A percentile compares a stretch with the other conserved stretches of the same genome.
Conservation (phyloP, 139 green algal species). For the Micractinium sp. region DNA sequence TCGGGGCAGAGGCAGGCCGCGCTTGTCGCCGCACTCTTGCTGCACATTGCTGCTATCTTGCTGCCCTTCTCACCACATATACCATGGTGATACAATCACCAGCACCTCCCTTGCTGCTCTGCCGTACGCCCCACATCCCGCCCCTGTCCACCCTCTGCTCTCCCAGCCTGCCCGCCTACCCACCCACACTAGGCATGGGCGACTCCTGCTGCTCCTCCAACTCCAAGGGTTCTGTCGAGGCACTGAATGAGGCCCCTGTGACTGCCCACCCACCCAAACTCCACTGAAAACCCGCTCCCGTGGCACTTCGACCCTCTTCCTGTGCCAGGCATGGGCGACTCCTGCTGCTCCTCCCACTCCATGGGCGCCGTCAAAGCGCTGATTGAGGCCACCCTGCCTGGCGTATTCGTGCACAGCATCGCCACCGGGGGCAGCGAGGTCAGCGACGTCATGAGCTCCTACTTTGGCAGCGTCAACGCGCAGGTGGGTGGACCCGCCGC, state of each 20-base stretch:
- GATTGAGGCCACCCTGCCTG: conserved; percentile 52
- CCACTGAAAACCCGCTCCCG: too few relatives aligned
- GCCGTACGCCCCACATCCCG: neutral
- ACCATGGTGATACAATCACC: neutral
- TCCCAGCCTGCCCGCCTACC: too few relatives aligned
- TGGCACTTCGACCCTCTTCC: too few relatives aligned
- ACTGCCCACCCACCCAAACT: conserved; percentile 46
- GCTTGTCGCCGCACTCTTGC: neutral
- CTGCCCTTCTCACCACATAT: neutral
- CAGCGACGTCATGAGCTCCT: conserved; percentile 58
- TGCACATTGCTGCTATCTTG: neutral
- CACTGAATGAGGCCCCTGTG: neutral
- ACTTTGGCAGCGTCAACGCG: conserved; percentile 78
- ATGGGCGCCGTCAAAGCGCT: conserved; percentile 65
- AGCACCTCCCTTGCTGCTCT: neutral
- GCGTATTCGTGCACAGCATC: conserved; percentile 82
- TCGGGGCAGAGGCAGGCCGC: neutral
- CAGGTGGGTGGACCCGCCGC: conserved; percentile 55
- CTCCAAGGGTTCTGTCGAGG: neutral
- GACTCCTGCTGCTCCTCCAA: neutral
- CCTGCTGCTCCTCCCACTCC: conserved; percentile 56
- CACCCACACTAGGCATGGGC: too few relatives aligned
- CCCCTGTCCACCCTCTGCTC: neutral
- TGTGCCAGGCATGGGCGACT: conserved; percentile 84
- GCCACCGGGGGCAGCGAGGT: conserved; percentile 56